Evolutionary conservation across 2,329 filamentous ascomycete species (phyloP).

Genomic region (Microthyrium microscopicum): DNA sequence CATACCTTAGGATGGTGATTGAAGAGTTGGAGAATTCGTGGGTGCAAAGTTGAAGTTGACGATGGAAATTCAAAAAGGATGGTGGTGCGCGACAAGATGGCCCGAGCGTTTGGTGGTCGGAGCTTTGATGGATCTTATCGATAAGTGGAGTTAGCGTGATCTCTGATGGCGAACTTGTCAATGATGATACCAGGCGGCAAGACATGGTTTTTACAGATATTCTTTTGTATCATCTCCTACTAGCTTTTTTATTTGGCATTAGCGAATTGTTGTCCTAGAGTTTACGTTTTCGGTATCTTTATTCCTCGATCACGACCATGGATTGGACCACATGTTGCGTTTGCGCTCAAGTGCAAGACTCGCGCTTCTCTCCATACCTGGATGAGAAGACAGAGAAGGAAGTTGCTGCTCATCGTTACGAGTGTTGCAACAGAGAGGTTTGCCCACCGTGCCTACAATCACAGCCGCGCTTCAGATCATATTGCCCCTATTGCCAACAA

Average conservation of each 20-base stretch:
- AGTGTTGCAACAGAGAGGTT: conserved; percentile 55
- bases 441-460: conserved; percentile 54
- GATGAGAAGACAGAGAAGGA: conserved; percentile 44
- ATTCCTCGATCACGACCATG: too few species aligned
- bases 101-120: too few species aligned
- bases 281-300: too few species aligned
- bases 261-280: too few species aligned
- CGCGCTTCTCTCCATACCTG: conserved; percentile 34
- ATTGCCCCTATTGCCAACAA: conserved; percentile 64
- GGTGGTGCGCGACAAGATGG: too few species aligned
- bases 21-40: background rate
- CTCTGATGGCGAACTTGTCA: too few species aligned
- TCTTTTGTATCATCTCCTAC: too few species aligned
- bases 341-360: conserved; percentile 45
- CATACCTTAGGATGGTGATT: conserved; percentile 17
- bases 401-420: conserved; percentile 42
- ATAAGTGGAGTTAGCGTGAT: too few species aligned
- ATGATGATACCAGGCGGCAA: too few species aligned
- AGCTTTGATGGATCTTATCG: too few species aligned
- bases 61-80: background rate
- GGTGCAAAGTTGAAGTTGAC: background rate
- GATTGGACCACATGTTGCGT: conserved; percentile 63
- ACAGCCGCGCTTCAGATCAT: conserved; percentile 50
- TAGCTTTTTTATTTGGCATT: too few species aligned
- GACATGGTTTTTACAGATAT: too few species aligned